Evolutionary conservation across 2,329 filamentous ascomycete species (phyloP).

Genomic region (Fusarium armeniacum): DNA sequence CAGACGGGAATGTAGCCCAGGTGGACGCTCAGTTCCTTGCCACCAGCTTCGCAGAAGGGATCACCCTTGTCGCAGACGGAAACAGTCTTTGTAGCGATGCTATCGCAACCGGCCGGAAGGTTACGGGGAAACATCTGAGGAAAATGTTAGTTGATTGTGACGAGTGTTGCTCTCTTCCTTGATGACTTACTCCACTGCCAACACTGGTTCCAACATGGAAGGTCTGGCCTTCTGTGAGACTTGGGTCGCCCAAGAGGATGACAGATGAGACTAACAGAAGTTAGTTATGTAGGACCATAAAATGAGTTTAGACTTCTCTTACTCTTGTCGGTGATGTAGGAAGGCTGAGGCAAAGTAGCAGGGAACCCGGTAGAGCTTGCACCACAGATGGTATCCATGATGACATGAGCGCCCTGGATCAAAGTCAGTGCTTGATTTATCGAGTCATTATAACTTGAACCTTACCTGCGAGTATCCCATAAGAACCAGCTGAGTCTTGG

Average conservation of each 20-base stretch:
- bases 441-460: rapidly evolving
- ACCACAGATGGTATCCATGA: conserved; percentile 29
- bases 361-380: conserved; percentile 33
- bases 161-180: neutral
- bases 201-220: conserved; percentile 34
- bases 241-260: conserved; percentile 36
- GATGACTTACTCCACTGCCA: conserved; percentile 31
- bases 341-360: neutral
- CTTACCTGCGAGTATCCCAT: conserved; percentile 41
- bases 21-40: conserved; percentile 30
- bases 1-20: conserved; percentile 35
- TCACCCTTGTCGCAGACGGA: conserved; percentile 42
- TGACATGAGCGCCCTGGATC: conserved; percentile 30
- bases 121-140: conserved; percentile 33
- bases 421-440: neutral
- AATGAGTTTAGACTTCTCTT: rapidly evolving
- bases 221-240: conserved; percentile 25
- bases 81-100: conserved; percentile 25
- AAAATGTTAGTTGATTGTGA: neutral
- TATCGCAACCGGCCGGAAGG: conserved; percentile 19
- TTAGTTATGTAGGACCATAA: neutral
- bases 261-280: conserved; percentile 6
- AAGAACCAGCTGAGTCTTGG: conserved; percentile 34
- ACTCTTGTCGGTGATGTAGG: conserved; percentile 15
- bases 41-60: conserved; percentile 36